Conservation (phyloP, 345 rosid species). For the Citrus australasica region DNA sequence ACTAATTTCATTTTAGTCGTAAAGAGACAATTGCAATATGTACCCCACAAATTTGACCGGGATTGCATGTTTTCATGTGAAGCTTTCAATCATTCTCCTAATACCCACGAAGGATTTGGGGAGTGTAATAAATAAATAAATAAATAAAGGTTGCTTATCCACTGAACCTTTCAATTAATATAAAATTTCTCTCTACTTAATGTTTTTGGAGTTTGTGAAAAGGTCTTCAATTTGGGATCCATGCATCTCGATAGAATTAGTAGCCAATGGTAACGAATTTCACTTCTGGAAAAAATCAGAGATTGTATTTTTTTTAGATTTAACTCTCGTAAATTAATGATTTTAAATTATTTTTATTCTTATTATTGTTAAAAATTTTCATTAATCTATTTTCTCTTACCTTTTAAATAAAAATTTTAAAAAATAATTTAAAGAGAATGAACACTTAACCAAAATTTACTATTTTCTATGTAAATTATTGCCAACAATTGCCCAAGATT, state of each 20-base stretch:
- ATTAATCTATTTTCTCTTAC: no score
- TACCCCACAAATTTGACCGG: slow-evolving; percentile 11
- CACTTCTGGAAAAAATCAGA: background rate
- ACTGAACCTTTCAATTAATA: background rate
- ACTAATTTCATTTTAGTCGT: background rate
- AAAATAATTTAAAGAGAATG: no score
- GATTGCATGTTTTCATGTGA: background rate
- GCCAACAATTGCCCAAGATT: background rate
- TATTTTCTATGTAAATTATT: background rate
- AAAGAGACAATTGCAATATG: background rate
- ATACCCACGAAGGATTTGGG: background rate
- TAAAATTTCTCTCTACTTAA: background rate
- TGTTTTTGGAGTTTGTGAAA: background rate
- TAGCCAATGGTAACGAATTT: slow-evolving; percentile 1
- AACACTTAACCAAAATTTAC: no score
- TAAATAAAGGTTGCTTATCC: background rate
- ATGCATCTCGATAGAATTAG: background rate
- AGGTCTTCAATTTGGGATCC: background rate
- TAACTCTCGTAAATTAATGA: no score
- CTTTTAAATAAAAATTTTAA: no score
- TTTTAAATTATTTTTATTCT: no score
- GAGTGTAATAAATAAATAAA: background rate
- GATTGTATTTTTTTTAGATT: background rate
- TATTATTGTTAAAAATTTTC: no score
- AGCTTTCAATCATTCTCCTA: slow-evolving; percentile 8